Conservation (phyloP, 495 filamentous ascomycete species). For the Aspergillus sclerotiicarbonarius region DNA sequence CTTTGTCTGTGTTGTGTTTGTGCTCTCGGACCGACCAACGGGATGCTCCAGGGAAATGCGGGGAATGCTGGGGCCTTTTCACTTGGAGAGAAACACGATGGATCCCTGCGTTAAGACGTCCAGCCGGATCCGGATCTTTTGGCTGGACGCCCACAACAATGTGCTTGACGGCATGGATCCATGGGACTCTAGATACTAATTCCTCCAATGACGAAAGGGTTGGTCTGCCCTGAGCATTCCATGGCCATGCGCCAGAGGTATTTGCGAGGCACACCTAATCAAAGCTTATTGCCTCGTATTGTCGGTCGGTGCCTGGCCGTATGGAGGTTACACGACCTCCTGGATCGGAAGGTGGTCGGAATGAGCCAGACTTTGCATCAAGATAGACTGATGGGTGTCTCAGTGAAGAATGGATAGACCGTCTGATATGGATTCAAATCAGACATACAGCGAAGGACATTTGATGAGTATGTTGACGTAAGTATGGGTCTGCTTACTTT, state of each 20-base stretch:
- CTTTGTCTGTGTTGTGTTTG: not conserved
- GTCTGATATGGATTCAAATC: not conserved
- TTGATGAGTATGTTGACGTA: not conserved
- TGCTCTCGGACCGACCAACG: not conserved
- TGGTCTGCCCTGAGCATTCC: not conserved
- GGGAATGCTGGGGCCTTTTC: slow-evolving; percentile 1
- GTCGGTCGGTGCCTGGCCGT: not conserved
- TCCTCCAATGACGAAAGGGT: not conserved
- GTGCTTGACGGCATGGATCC: not conserved
- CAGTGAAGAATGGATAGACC: not conserved
- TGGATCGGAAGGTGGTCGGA: not conserved
- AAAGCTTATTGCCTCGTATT: not conserved
- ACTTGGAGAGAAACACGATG: not conserved
- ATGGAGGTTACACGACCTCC: not conserved
- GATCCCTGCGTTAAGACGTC: no score
- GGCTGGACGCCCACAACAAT: not conserved
- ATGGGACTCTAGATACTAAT: not conserved
- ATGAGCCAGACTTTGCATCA: not conserved
- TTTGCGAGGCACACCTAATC: not conserved
- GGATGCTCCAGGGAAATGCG: slow-evolving; percentile 3
- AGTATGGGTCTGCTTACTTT: not conserved
- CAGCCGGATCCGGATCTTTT: no score
- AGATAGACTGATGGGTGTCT: not conserved
- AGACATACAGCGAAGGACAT: no score
- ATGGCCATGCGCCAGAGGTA: not conserved